Percentiles rank a stretch among this genome's conserved stretches.
phyloP scores from a whole-genome alignment of 2,329 filamentous ascomycete genomes.

The Corinectria fuckeliana region DNA sequence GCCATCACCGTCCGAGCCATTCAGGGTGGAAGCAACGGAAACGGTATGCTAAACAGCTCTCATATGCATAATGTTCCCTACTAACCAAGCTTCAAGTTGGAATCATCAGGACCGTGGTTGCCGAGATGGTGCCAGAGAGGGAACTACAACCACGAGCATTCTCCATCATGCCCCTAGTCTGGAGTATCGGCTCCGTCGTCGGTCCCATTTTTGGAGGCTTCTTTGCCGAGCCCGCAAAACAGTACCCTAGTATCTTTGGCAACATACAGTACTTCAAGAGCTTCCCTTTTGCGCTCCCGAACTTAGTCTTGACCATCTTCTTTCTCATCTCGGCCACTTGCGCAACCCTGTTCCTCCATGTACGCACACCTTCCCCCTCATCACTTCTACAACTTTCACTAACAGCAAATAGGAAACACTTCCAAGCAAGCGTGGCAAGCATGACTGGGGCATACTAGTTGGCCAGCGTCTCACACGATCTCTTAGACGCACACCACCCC shows the following conservation, averaged over 20 bases:
- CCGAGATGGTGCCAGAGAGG: constrained; percentile 87
- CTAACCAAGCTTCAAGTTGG: constrained; percentile 63
- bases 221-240: constrained; percentile 79
- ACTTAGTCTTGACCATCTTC: constrained; percentile 76
- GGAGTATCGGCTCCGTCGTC: constrained; percentile 86
- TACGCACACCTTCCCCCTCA: constrained; percentile 42
- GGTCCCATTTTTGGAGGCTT: constrained; percentile 88
- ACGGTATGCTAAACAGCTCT: constrained; percentile 57
- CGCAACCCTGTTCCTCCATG: constrained; percentile 79
- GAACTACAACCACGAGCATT: constrained; percentile 89
- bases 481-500: constrained; percentile 37
- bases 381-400: not conserved
- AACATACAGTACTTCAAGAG: constrained; percentile 70
- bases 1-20: constrained; percentile 78
- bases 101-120: constrained; percentile 90
- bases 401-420: constrained; percentile 72
- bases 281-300: constrained; percentile 86
- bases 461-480: constrained; percentile 68
- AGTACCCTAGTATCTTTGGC: constrained; percentile 75
- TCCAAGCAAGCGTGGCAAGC: constrained; percentile 68
- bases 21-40: constrained; percentile 87
- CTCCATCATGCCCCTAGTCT: constrained; percentile 89
- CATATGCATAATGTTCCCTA: not conserved
- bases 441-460: constrained; percentile 77
- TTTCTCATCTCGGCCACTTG: constrained; percentile 79